phyloP scores from a whole-genome alignment of 2,329 filamentous ascomycete genomes.

The Raffaelea arxii region DNA sequence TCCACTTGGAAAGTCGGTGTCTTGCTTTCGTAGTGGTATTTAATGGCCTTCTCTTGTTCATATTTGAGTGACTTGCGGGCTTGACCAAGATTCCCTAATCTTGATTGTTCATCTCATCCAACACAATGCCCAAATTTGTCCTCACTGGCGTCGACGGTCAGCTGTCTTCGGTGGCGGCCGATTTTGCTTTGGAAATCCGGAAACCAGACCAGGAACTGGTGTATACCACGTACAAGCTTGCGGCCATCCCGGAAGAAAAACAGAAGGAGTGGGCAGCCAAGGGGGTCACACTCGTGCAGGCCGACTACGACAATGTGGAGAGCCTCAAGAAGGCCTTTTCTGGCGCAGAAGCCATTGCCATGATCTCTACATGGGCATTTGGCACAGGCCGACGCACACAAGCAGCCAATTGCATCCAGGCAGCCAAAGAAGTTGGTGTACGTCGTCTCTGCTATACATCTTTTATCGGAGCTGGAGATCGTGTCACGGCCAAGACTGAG shows the following conservation, averaged over 20 bases:
- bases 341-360: neutral
- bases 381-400: neutral
- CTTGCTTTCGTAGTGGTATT: too few relatives aligned
- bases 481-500: neutral
- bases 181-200: neutral
- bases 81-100: too few relatives aligned
- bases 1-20: too few relatives aligned
- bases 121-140: neutral
- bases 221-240: neutral
- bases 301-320: neutral
- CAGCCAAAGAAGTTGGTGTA: neutral
- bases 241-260: neutral
- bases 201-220: neutral
- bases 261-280: neutral
- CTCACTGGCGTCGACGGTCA: neutral
- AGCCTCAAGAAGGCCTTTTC: neutral
- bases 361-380: neutral
- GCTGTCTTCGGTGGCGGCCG: neutral
- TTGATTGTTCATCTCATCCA: too few relatives aligned
- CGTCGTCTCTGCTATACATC: slow-evolving; percentile 1
- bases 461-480: neutral
- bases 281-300: neutral
- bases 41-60: too few relatives aligned
- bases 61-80: too few relatives aligned
- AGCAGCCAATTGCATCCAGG: neutral